Base-by-base conservation (phyloP, 164 flowering plant species). In the Buxus sempervirens region DNA sequence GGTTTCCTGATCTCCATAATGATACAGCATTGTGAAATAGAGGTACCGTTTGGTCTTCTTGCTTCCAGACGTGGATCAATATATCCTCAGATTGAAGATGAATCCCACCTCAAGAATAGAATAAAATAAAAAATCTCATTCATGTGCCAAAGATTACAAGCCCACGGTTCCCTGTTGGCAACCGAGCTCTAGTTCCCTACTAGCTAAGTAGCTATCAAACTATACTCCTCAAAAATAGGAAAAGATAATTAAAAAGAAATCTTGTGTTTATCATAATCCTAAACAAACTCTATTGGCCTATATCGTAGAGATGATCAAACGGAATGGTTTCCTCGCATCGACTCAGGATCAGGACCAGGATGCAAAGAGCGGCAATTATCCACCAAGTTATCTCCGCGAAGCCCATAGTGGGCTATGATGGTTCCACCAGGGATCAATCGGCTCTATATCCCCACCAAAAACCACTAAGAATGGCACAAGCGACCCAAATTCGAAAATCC, bases 391-490 rank as follows among this genome's bases (percentile, higher is more conserved):
- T 91, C 94, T 0, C 97, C 97, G 2, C 97, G 94, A 0, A 91
- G 72, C 3, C 97, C 97, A n/a, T n/a, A n/a, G n/a, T n/a, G n/a
- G n/a, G n/a, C n/a, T n/a, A 71, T 91, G 97, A 65, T 91, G 97
- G 76, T 91, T 91, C 97, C 97, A 91, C 48, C 86, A 56, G 67
- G 89, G 97, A 70, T 88, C 84, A 55, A 91, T 85, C 4, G 85
- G 74, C 72, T 89, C 88, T 36, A 91, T 83, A 58, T 86, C 70
- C 0, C 97, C 95, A 5, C 75, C 95, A 56, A 91, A 91, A 8
- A 83, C 88, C 2, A 89, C 80, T 62, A 91, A 68, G 49, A 87
- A 89, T 9, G 97, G 95, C 9, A 95, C 95, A 61, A 91, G 70
- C 1, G 95, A 89, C 13, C 97, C 97, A 72, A 91, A 57, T 19